phyloP scores from a whole-genome alignment of 75 land plant species.

The Chamaecyparis obtusa region DNA sequence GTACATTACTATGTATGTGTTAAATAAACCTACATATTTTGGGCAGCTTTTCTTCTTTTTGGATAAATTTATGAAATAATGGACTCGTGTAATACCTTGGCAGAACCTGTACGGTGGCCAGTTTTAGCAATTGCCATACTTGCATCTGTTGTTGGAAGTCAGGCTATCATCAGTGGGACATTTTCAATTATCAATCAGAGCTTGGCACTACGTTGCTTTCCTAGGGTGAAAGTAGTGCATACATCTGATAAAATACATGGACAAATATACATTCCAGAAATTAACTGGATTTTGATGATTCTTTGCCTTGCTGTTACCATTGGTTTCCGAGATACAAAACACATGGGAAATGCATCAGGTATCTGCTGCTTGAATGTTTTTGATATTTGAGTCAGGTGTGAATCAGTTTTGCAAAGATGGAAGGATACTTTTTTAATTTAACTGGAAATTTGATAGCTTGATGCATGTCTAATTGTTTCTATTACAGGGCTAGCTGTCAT shows the following conservation, averaged over 20 bases:
- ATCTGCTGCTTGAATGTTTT: background rate
- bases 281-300: conserved; percentile 38
- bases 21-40: background rate
- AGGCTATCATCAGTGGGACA: conserved; percentile 39
- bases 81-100: background rate
- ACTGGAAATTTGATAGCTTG: background rate
- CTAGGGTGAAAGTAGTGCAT: conserved; percentile 39
- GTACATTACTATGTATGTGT: conserved; percentile 23
- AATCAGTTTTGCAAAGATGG: background rate
- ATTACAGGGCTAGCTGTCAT: conserved; percentile 70
- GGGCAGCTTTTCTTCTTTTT: background rate
- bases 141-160: conserved; percentile 44
- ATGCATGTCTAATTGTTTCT: background rate
- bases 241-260: conserved; percentile 33
- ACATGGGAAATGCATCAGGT: conserved; percentile 49
- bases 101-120: conserved; percentile 38
- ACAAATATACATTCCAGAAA: conserved; percentile 43
- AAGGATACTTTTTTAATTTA: background rate
- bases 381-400: background rate
- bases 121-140: conserved; percentile 37
- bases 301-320: conserved; percentile 30
- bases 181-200: conserved; percentile 41
- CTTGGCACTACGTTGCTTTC: conserved; percentile 35
- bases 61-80: background rate
- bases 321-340: conserved; percentile 26